These are phyloP conservation scores for Nicotiana obtusifolia DNA, from an alignment of 257 asterid species.

Conservation along the genomic window DNA sequence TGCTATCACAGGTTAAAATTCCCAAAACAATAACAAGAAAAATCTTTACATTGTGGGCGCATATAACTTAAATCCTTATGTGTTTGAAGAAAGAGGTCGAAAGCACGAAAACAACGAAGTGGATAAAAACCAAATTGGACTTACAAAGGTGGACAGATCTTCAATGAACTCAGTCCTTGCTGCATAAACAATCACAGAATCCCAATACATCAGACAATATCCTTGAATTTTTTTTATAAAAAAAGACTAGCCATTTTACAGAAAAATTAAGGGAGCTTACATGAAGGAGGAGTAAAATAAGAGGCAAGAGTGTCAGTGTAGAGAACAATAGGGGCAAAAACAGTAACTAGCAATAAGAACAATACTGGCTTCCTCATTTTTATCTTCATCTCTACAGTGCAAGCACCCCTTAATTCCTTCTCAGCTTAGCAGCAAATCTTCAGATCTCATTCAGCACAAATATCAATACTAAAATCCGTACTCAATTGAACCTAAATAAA, in stretches of 20 bases:
- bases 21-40: too few relatives aligned
- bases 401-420: background rate
- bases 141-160: conserved; percentile 73
- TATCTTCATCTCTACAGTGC: conserved; percentile 30
- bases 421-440: background rate
- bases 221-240: background rate
- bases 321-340: conserved; percentile 72
- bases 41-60: too few relatives aligned
- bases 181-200: conserved; percentile 23
- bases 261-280: conserved; percentile 30
- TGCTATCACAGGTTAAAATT: too few relatives aligned
- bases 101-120: background rate
- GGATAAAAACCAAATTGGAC: conserved; percentile 12
- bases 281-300: conserved; percentile 54
- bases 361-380: conserved; percentile 55
- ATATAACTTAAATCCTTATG: too few relatives aligned
- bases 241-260: background rate
- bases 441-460: conserved; percentile 9
- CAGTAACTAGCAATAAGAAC: conserved; percentile 60
- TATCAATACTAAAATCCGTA: background rate
- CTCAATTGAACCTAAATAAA: conserved; percentile 1
- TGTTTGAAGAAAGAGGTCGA: background rate
- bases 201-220: conserved; percentile 5
- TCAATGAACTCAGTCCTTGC: conserved; percentile 62
- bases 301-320: conserved; percentile 62